phyloP scores from a whole-genome alignment of 2,329 filamentous ascomycete species.

The Colletotrichum trifolii region DNA sequence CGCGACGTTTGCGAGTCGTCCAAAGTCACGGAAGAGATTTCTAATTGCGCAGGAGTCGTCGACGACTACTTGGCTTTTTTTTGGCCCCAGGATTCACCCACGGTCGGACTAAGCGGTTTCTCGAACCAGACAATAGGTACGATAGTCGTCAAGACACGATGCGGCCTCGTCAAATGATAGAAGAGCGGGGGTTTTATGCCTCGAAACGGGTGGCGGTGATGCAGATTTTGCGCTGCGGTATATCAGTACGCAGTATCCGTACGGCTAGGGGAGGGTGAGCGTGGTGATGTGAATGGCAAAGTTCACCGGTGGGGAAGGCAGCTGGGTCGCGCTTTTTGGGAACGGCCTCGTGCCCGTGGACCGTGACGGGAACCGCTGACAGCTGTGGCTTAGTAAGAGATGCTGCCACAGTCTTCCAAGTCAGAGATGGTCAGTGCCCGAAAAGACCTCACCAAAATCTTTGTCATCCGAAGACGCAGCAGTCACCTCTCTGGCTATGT shows the following conservation, averaged over 20 bases:
- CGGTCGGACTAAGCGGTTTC: constrained; percentile 28
- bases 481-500: too few species aligned
- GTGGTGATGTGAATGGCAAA: constrained; percentile 6
- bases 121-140: constrained; percentile 6
- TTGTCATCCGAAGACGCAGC: constrained; percentile 12
- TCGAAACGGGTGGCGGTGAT: constrained; percentile 16
- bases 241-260: constrained; percentile 14
- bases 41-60: constrained; percentile 31
- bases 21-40: constrained; percentile 35
- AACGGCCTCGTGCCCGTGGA: too few species aligned
- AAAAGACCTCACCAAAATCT: background rate
- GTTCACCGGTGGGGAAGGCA: constrained; percentile 2
- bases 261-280: constrained; percentile 10
- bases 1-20: constrained; percentile 34
- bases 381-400: too few species aligned
- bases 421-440: background rate
- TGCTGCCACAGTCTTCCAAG: too few species aligned
- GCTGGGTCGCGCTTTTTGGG: constrained; percentile 19
- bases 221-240: constrained; percentile 25
- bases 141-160: constrained; percentile 32
- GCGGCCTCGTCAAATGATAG: constrained; percentile 5
- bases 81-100: constrained; percentile 29
- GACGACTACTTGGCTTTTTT: constrained; percentile 29
- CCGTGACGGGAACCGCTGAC: too few species aligned
- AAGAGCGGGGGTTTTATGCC: constrained; percentile 12